A percentile compares a stretch with the other conserved stretches of the same genome.
These are phyloP conservation scores for Sporothrix pallida DNA, from an alignment of 2,329 filamentous ascomycete genomes.

Conservation along the genomic window DNA sequence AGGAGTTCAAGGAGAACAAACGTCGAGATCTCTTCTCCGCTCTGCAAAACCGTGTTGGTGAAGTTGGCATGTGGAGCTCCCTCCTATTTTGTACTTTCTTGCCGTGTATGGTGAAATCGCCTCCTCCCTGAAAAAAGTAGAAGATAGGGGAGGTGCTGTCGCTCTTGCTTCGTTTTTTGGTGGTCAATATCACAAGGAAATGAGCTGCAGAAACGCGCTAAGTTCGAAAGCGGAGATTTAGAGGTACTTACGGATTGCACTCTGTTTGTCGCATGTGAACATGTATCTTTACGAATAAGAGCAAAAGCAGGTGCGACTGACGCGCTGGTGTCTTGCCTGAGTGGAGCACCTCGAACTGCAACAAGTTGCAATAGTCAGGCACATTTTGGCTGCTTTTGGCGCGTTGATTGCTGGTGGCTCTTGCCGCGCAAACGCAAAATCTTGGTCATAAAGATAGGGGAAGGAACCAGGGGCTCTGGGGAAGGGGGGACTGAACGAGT, in stretches of 20 bases:
- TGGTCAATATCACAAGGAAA: conserved; percentile 31
- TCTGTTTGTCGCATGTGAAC: too few relatives aligned
- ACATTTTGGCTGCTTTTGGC: not conserved
- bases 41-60: conserved; percentile 2
- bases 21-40: not conserved
- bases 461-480: conserved; percentile 10
- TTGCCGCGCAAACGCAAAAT: not conserved
- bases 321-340: conserved; percentile 13
- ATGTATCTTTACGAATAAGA: too few relatives aligned
- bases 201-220: conserved; percentile 21
- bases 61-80: conserved; percentile 13
- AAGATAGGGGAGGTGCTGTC: not conserved
- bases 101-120: not conserved
- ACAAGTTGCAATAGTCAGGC: not conserved
- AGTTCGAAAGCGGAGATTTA: conserved; percentile 3
- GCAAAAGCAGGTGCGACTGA: conserved; percentile 7
- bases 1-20: not conserved
- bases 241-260: too few relatives aligned
- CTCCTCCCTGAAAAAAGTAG: not conserved
- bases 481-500: not conserved
- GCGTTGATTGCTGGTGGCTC: not conserved
- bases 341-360: not conserved
- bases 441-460: not conserved
- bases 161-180: not conserved
- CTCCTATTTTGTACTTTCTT: not conserved